Percentiles rank a stretch among this genome's conserved stretches.
Conservation (phyloP, 352 stramenopile species). For the Globisporangium middletonii region DNA sequence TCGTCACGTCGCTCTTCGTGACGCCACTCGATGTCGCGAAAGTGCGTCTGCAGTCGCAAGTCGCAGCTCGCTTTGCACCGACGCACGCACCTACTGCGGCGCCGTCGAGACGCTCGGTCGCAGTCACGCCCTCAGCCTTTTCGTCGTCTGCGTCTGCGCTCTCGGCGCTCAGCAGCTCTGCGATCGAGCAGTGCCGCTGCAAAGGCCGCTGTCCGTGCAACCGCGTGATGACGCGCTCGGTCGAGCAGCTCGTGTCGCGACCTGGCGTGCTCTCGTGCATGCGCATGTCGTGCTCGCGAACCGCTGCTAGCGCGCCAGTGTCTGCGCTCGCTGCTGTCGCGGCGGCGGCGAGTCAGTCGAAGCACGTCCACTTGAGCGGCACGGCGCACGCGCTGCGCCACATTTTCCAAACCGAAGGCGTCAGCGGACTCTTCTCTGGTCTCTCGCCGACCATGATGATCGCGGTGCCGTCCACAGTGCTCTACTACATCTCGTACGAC, state of each 20-base stretch:
- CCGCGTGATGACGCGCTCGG: slow-evolving; percentile 35
- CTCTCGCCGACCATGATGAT: slow-evolving; percentile 91
- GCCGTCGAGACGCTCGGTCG: not conserved
- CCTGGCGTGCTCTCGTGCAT: slow-evolving; percentile 22
- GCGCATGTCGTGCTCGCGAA: slow-evolving; percentile 33
- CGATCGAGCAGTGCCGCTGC: slow-evolving; percentile 40
- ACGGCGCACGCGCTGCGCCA: slow-evolving; percentile 64
- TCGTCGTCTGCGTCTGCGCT: not conserved
- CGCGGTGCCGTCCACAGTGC: slow-evolving; percentile 90
- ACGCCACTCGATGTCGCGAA: slow-evolving; percentile 82
- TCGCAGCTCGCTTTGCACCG: slow-evolving; percentile 18
- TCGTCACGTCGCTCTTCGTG: slow-evolving; percentile 80
- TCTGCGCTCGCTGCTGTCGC: not conserved
- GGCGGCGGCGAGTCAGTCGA: slow-evolving; percentile 5
- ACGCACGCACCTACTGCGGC: not conserved
- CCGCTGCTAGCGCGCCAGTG: slow-evolving; percentile 1
- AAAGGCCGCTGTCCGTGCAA: slow-evolving; percentile 47
- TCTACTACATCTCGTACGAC: slow-evolving; percentile 96
- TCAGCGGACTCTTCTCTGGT: slow-evolving; percentile 80
- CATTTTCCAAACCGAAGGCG: slow-evolving; percentile 78
- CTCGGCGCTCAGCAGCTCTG: slow-evolving; percentile 10
- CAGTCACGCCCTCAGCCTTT: not conserved
- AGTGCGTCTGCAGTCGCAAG: slow-evolving; percentile 73
- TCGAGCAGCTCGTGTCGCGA: slow-evolving; percentile 32
- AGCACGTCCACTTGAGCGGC: slow-evolving; percentile 32